These are phyloP conservation scores for Phytopythium oedochilum DNA, from an alignment of 352 stramenopile species.

Conservation along the genomic window DNA sequence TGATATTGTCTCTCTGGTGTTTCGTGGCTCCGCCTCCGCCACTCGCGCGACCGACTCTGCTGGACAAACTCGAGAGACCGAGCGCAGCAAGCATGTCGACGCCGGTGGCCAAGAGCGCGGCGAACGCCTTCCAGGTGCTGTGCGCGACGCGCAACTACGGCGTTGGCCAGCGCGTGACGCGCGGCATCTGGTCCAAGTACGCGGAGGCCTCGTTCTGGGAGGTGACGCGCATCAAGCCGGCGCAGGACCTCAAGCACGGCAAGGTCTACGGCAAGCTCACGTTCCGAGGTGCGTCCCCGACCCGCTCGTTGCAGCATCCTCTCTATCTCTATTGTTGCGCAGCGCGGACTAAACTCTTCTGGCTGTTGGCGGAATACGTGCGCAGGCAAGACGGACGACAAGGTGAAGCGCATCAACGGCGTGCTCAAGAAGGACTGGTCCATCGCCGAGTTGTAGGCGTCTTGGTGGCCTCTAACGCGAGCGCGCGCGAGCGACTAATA, in stretches of 20 bases:
- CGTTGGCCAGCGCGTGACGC: conserved; percentile 62
- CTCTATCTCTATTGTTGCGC: neutral
- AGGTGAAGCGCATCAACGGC: conserved; percentile 76
- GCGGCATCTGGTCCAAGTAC: conserved; percentile 72
- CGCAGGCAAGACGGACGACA: conserved; percentile 59
- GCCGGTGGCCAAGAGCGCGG: conserved; percentile 29
- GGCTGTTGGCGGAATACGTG: neutral
- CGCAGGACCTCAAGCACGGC: conserved; percentile 78
- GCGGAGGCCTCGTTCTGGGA: conserved; percentile 74
- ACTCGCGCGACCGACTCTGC: neutral
- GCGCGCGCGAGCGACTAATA: neutral
- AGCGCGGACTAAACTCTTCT: neutral
- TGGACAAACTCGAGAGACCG: neutral
- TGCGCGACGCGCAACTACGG: conserved; percentile 65
- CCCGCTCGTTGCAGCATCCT: neutral
- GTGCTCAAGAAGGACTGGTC: conserved; percentile 73
- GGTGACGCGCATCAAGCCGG: conserved; percentile 71
- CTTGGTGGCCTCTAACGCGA: neutral
- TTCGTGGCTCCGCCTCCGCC: neutral
- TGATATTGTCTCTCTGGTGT: neutral
- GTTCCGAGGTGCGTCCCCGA: conserved; percentile 56
- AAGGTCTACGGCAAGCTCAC: conserved; percentile 81
- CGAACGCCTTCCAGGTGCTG: conserved; percentile 77
- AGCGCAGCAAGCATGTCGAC: neutral
- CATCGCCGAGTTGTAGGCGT: neutral